Percentiles rank a stretch among this genome's conserved stretches.
phyloP scores from a whole-genome alignment of 495 filamentous ascomycete species.

The Tetracladium setigerum region DNA sequence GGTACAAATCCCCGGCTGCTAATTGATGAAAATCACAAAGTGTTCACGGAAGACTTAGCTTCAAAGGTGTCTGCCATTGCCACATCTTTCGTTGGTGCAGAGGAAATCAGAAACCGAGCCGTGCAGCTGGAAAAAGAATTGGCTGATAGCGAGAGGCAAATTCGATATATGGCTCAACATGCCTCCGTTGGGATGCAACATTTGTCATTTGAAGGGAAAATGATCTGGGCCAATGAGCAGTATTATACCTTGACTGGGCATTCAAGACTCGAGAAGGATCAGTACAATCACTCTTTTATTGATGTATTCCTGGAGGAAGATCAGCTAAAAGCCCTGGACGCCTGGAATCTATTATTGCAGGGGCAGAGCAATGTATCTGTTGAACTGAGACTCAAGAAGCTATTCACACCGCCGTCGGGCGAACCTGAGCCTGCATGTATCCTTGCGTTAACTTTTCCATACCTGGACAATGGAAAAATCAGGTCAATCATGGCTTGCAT shows the following conservation, averaged over 20 bases:
- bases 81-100: constrained; percentile 58
- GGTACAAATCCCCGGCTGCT: constrained; percentile 11
- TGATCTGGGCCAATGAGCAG: constrained; percentile 14
- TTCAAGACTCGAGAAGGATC: constrained; percentile 31
- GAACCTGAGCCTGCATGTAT: constrained; percentile 14
- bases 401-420: constrained; percentile 8
- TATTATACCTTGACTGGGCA: constrained; percentile 12
- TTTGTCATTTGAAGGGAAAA: constrained; percentile 4
- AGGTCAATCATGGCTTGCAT: constrained; percentile 12
- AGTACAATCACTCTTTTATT: constrained; percentile 15
- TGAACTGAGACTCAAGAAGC: constrained; percentile 9
- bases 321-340: constrained; percentile 1
- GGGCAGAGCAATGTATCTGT: constrained; percentile 3
- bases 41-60: constrained; percentile 9
- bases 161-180: constrained; percentile 14
- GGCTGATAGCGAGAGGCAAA: constrained; percentile 2
- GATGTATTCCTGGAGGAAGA: constrained; percentile 10
- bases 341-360: constrained; percentile 3
- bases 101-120: constrained; percentile 51
- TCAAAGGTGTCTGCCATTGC: constrained; percentile 47
- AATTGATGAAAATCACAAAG: constrained; percentile 7
- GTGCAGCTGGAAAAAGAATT: constrained; percentile 7
- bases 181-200: constrained; percentile 10
- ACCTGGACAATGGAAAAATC: constrained; percentile 5
- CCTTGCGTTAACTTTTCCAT: neutral